Evolutionary conservation across 2,329 filamentous ascomycete genomes (phyloP), one percentile per base, ranked within the genome.

Genomic region (Exophiala bonariae): DNA sequence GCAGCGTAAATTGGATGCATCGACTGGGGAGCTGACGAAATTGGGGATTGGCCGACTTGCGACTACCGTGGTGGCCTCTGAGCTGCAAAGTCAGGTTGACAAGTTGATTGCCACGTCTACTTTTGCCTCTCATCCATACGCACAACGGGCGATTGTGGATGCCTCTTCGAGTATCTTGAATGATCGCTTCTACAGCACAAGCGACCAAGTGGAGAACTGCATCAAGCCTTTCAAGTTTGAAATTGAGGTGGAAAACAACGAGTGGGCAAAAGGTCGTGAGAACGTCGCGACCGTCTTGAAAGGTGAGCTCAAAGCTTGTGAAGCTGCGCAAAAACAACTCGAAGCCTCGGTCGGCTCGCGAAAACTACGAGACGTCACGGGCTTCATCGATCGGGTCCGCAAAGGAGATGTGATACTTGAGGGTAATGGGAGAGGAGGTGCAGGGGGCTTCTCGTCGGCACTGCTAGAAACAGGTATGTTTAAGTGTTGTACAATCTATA

Each of bases 141-240:
- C 93, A 8, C 85, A 89, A 28, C 84, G 93, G 66, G 88, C 89
- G n/a, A 97, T 99, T 56, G 87, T 83, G 38, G 90, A 96, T 59
- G 91, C 93, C 1, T 89, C 90, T 1, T 87, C 89, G 0, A 86
- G 83, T 19, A 97, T 99, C 43, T 73, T 99, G 10, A 93, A 93
- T 56, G 93, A 99, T 61, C 80, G 92, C 11, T 96, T 95, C 55
- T 97, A 96, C 71, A 93, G 92, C 68, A 99, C 95, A 1, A 93
- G 88, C 54, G 95, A 99, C 62, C 93, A 97, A 69, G 88, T 99
- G 1, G 93, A 99, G 68, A 97, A 97, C 64, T 99, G 92, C 65
- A 95, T 99, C 70, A 99, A 99, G 68, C 93, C 95, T 0, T 99
- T 92, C 75, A 99, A 99, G 66, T 97, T 92, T 59, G 90, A 96